These are phyloP conservation scores for Phaeotremella fagi DNA, from an alignment of 768 basidiomycete genomes.

Conservation along the genomic window DNA sequence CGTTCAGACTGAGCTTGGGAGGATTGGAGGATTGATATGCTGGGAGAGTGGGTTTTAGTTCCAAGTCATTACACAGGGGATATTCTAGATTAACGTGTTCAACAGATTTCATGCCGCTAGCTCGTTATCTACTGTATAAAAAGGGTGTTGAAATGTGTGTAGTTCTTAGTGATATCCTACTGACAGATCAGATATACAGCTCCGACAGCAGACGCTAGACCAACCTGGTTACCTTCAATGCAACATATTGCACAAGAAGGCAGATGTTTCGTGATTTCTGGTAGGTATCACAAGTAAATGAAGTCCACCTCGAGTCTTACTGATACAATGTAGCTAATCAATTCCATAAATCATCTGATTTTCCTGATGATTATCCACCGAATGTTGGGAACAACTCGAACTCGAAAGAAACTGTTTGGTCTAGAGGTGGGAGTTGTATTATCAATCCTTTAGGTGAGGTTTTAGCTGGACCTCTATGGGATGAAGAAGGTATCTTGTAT, in stretches of 20 bases:
- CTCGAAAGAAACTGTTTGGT: conserved; percentile 9
- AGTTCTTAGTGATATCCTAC: background rate
- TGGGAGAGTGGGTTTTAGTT: conserved; percentile 27
- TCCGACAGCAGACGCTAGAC: conserved; percentile 26
- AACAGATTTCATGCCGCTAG: conserved; percentile 29
- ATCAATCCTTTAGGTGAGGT: conserved; percentile 29
- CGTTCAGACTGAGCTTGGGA: conserved; percentile 22
- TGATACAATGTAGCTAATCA: conserved; percentile 19
- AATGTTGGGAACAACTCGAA: background rate
- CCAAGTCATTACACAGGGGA: background rate
- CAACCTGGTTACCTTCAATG: conserved; percentile 24
- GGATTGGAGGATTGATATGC: conserved; percentile 29
- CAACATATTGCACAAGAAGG: conserved; percentile 34
- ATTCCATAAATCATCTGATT: conserved; percentile 19
- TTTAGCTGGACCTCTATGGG: conserved; percentile 29
- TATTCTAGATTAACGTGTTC: background rate
- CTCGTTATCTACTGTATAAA: conserved; percentile 25
- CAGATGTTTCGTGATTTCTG: conserved; percentile 25
- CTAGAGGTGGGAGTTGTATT: conserved; percentile 27
- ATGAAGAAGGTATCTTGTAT: conserved; percentile 26
- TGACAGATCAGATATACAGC: conserved; percentile 18
- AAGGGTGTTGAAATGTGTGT: conserved; percentile 33
- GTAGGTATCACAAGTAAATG: conserved; percentile 11
- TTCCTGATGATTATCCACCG: conserved; percentile 26
- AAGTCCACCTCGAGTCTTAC: too few relatives aligned